Evolutionary conservation across 352 stramenopile genomes (phyloP), one percentile per base, ranked within the genome.

Genomic region (Phytophthora pisi): DNA sequence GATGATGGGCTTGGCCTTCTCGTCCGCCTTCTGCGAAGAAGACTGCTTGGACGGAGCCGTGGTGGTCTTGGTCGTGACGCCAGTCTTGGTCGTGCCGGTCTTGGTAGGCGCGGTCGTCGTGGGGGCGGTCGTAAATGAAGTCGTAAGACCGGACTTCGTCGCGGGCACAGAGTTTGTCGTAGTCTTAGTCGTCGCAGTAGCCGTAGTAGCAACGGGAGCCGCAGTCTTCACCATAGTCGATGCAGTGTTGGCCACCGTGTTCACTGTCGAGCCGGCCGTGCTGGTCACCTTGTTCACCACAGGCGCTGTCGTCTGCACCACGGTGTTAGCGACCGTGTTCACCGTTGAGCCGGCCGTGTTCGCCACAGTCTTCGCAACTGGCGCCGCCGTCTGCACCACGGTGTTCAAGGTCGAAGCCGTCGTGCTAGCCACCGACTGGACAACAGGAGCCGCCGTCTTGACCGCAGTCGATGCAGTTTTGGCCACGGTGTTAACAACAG

Each of bases 1-100:
- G 10, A 62, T 61, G 36, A 59, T 62, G 16, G 54, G 38, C 43
- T 61, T 54, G n/a, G 42, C 16, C 36, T 62, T 59, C 16, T 64
- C 30, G 8, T 67, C 47, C 20, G 2, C 18, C 40, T 71, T 53
- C 40, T 66, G 30, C 8, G 42, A 52, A 9, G 49, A 69, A 20
- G 49, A 59, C 55, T 60, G 51, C 46, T 61, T 59, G 6, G 51
- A 30, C 0, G 20, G 11, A 2, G 26, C 38, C 23, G 40, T 61
- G 38, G 42, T 58, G 18, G 64, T 57, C 65, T 60, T 70, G 11
- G 38, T 30, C 11, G 5, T 40, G 3, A 40, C 8, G 11, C 38
- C 38, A 45, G 11, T n/a, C 38, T 45, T 56, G 16, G 42, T 64
- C 2, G 47, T 43, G 18, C n/a, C 49, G 9, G 57, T 55, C 64